Evolutionary conservation across 345 rosid genomes (phyloP), one percentile per base, ranked within the genome.

Genomic region (Citrus cavaleriei): DNA sequence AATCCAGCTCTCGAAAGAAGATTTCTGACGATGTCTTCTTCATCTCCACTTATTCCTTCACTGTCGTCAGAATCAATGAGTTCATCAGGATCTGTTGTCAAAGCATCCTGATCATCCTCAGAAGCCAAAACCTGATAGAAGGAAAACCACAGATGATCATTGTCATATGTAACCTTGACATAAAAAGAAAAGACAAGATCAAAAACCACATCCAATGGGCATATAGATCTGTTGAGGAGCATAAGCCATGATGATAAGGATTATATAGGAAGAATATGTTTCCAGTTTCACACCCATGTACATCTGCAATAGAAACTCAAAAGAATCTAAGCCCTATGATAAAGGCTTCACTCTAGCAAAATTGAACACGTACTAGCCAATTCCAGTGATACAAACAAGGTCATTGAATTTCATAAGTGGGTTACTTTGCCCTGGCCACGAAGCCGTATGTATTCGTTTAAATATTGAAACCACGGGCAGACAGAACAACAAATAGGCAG

Each of bases 21-120:
- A 86, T 89, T 94, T 81, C 96, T 83, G 79, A 97, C 90, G n/a
- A 96, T 94, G 75, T 93, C 99, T 89, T 97, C 99, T 87, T 97
- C 99, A 75, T 94, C 99, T 77, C 98, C 98, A 71, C 98, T 92
- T 65, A 93, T 87, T 81, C 94, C 98, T 79, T 94, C 99, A 81
- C 98, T 93, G 70, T 92, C 99, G 68, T 97, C 99, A 80, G 99
- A 94, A 85, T 93, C 99, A 89, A 97, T 85, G 69, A 94, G 93
- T 78, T 97, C 99, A 86, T 97, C 99, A 81, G 99, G 99, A 89
- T 97, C 99, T 61, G 99, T 97, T 72, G 98, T 93, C 86, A 97
- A 83, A 81, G 98, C 97, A 82, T 97, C 98, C 85, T 92, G 99
- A 83, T 94, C 98, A 74, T 97, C 99, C 81, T 97, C 99, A 58